A percentile compares a stretch with the other conserved stretches of the same genome.
phyloP scores from a whole-genome alignment of 177 flowering plant species.

The Vitis hybrid region DNA sequence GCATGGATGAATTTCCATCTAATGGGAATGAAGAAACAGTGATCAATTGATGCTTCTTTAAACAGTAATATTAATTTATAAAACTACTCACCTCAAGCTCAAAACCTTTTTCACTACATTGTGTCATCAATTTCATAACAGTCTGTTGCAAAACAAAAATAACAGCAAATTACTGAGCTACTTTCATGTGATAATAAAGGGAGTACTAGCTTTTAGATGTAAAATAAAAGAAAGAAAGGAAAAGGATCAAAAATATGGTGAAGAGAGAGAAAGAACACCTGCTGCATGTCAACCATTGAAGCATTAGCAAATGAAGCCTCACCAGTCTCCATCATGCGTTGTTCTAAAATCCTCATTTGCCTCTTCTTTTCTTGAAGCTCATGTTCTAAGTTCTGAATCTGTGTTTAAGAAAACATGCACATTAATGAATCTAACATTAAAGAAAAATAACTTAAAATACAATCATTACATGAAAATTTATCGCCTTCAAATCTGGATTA shows the following conservation, averaged over 20 bases:
- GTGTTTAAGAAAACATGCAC: conserved; percentile 7
- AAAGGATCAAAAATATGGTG: conserved; percentile 14
- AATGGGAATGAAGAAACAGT: no score
- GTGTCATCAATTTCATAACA: conserved; percentile 78
- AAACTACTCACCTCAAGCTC: conserved; percentile 78
- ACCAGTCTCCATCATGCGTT: conserved; percentile 76
- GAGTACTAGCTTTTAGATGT: background rate
- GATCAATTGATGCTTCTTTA: background rate
- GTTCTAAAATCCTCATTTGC: conserved; percentile 84
- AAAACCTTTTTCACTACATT: conserved; percentile 88
- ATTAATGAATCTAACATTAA: background rate
- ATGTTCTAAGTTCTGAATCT: conserved; percentile 83
- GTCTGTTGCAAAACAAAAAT: conserved; percentile 47
- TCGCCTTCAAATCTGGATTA: background rate
- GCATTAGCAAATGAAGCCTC: conserved; percentile 85
- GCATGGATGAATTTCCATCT: no score
- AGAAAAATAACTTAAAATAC: background rate
- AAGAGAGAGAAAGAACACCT: conserved; percentile 42
- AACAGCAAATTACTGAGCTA: background rate
- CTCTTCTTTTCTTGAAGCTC: conserved; percentile 82
- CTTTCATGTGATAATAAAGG: background rate
- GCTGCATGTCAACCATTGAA: conserved; percentile 84
- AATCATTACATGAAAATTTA: background rate
- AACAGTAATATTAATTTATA: background rate
- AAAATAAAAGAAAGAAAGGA: conserved; percentile 1